Percentiles rank a stretch among this genome's conserved stretches.
Evolutionary conservation across 176 grass and related monocot genomes (phyloP).

Genomic region (Hyparrhenia diplandra): DNA sequence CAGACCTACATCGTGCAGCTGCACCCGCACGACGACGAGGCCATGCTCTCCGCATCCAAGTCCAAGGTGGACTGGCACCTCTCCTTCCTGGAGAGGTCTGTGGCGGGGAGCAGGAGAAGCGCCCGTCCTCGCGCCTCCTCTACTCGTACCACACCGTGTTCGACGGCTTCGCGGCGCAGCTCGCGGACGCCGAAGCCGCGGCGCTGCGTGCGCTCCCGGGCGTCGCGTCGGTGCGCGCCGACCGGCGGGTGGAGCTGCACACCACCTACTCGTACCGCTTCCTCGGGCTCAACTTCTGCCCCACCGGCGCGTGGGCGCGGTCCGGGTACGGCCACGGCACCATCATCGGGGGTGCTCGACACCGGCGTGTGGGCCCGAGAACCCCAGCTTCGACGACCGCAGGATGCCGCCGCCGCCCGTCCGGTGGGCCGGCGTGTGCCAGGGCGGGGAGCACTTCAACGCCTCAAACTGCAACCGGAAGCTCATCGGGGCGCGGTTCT

Average conservation of each 20-base stretch:
- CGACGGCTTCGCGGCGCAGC: slow-evolving; percentile 78
- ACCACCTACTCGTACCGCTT: slow-evolving; percentile 87
- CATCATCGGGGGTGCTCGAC: slow-evolving; percentile 88
- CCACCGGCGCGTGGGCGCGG: slow-evolving; percentile 54
- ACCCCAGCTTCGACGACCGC: slow-evolving; percentile 72
- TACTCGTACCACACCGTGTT: slow-evolving; percentile 85
- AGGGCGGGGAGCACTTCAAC: slow-evolving; percentile 67
- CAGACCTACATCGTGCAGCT: slow-evolving; percentile 83
- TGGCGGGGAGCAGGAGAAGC: slow-evolving; percentile 32
- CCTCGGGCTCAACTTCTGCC: slow-evolving; percentile 62
- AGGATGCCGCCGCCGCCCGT: slow-evolving; percentile 60
- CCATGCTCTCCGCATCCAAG: not conserved
- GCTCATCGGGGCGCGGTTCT: slow-evolving; percentile 91
- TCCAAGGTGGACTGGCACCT: slow-evolving; percentile 53
- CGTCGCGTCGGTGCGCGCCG: slow-evolving; percentile 61
- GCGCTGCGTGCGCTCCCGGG: slow-evolving; percentile 41
- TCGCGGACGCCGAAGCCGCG: slow-evolving; percentile 49
- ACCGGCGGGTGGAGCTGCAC: slow-evolving; percentile 68
- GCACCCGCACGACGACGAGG: slow-evolving; percentile 25
- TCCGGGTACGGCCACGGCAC: slow-evolving; percentile 52
- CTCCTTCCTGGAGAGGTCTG: slow-evolving; percentile 57
- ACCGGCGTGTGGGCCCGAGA: slow-evolving; percentile 97
- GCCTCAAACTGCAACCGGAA: slow-evolving; percentile 73
- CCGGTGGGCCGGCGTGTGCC: slow-evolving; percentile 66
- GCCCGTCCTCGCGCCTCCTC: slow-evolving; percentile 48